A percentile compares a stretch with the other conserved stretches of the same genome.
Conservation (phyloP, 306 rosid species). For the Cicer bijugum region DNA sequence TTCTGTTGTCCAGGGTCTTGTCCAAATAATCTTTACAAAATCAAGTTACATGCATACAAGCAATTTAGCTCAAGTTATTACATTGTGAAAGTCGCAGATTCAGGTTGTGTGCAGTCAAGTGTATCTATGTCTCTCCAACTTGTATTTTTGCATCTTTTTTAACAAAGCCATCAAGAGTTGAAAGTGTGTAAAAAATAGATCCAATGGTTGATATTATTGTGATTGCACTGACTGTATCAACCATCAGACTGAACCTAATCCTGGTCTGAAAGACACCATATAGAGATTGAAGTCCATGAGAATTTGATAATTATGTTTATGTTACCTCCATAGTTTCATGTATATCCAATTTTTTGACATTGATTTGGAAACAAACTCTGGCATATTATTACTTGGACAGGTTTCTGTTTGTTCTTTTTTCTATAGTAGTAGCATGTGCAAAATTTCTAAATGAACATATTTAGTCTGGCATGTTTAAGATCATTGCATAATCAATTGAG, state of each 20-base stretch:
- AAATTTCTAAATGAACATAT: neutral
- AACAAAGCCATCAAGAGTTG: too few species aligned
- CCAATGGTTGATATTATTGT: too few species aligned
- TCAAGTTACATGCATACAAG: conserved; percentile 2
- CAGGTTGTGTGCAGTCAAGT: too few species aligned
- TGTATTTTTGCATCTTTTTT: too few species aligned
- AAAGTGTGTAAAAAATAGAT: too few species aligned
- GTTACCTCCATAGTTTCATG: neutral
- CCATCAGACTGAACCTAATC: too few species aligned
- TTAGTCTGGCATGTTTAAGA: conserved; percentile 23
- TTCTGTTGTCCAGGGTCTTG: neutral
- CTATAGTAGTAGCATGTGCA: conserved; percentile 9
- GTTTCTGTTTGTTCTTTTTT: conserved; percentile 21
- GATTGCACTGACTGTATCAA: too few species aligned
- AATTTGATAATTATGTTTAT: neutral
- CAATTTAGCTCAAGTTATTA: neutral
- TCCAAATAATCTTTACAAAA: neutral
- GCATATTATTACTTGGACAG: conserved; percentile 30
- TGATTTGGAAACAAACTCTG: neutral
- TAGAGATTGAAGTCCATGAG: neutral
- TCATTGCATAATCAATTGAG: neutral
- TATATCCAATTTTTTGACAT: neutral
- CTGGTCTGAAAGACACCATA: neutral
- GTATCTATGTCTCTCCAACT: too few species aligned
- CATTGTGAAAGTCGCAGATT: too few species aligned